Evolutionary conservation across 2,329 filamentous ascomycete species (phyloP).

Genomic region (Fusarium decemcellulare): DNA sequence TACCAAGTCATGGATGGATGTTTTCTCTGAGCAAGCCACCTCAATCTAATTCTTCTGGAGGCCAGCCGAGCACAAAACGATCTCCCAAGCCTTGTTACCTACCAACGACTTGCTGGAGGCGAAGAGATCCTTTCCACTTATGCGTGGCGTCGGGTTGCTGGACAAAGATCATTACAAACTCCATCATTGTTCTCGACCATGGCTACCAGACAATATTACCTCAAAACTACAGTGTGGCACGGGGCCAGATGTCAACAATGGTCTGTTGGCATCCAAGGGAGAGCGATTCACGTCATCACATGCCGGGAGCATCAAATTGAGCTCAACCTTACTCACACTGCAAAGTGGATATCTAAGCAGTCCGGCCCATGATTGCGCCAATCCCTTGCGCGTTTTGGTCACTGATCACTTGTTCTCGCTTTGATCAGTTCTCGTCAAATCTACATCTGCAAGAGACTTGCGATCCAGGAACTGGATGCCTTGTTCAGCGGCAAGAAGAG

Average conservation of each 20-base stretch:
- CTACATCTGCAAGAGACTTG: constrained; percentile 6
- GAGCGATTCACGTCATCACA: constrained; percentile 8
- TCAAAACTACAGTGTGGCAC: neutral
- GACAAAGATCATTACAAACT: constrained; percentile 9
- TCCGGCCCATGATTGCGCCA: neutral
- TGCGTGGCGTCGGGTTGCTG: constrained; percentile 2
- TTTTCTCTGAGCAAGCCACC: constrained; percentile 3
- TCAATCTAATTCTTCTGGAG: neutral
- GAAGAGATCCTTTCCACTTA: neutral
- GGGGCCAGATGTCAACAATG: neutral
- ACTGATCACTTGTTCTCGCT: constrained; percentile 6
- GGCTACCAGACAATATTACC: neutral
- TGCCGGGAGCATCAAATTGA: neutral
- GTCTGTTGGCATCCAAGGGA: constrained; percentile 1
- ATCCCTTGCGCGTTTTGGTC: neutral
- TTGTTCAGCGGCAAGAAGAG: constrained; percentile 15
- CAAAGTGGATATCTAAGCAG: neutral
- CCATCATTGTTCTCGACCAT: neutral
- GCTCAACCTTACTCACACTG: neutral
- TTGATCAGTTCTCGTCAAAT: constrained; percentile 7
- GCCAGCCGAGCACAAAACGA: neutral
- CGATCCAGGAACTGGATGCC: constrained; percentile 12
- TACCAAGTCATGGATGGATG: constrained; percentile 3
- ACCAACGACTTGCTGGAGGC: neutral
- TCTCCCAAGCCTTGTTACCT: neutral